Evolutionary conservation across 768 basidiomycete species (phyloP).

Genomic region (Pleurotus salmoneostramineus): DNA sequence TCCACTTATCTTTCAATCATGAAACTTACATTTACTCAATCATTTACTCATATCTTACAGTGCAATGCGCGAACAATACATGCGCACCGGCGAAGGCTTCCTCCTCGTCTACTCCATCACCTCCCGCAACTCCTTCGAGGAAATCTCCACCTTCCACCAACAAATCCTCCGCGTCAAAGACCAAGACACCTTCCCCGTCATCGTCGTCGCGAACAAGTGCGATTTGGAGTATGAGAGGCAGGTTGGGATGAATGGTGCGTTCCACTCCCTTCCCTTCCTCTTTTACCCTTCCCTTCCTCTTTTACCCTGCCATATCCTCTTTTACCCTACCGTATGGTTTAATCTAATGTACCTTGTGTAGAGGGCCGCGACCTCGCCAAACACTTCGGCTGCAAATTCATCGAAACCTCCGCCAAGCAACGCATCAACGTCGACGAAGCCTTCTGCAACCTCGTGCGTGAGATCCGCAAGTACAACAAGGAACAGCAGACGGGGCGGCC

Average conservation of each 20-base stretch:
- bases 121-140: constrained; percentile 95
- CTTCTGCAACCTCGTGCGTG: constrained; percentile 88
- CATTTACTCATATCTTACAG: too few species aligned
- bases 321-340: too few species aligned
- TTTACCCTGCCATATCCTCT: too few species aligned
- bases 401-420: constrained; percentile 95
- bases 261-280: background rate
- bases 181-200: constrained; percentile 91
- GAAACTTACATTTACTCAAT: too few species aligned
- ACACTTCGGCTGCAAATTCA: constrained; percentile 91
- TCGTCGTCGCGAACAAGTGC: constrained; percentile 97
- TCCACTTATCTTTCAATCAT: too few species aligned
- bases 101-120: constrained; percentile 97
- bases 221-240: constrained; percentile 96
- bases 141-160: constrained; percentile 94
- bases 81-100: constrained; percentile 98
- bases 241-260: constrained; percentile 87
- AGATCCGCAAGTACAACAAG: constrained; percentile 93
- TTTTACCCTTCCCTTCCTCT: too few species aligned
- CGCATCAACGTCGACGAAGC: constrained; percentile 97
- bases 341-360: background rate
- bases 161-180: constrained; percentile 97
- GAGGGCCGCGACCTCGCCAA: constrained; percentile 98
- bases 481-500: constrained; percentile 80
- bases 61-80: constrained; percentile 99